Conservation (phyloP, 2,329 filamentous ascomycete species). For the Paramyrothecium roridum region DNA sequence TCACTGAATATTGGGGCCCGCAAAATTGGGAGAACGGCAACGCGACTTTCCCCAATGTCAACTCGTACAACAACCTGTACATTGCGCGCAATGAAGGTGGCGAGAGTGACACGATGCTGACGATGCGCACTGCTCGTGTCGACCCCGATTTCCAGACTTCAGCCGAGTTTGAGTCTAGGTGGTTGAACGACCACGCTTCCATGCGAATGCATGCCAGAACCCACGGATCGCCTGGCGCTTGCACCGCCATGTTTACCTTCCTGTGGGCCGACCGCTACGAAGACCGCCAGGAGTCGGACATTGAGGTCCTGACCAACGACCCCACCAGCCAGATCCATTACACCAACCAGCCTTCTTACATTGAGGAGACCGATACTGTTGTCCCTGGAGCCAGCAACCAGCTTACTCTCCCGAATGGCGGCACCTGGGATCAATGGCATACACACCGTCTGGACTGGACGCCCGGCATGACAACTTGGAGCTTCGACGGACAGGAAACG, state of each 20-base stretch:
- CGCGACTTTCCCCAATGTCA: slow-evolving; percentile 29
- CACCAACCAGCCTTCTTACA: slow-evolving; percentile 56
- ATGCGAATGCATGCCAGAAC: slow-evolving; percentile 47
- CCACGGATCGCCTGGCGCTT: slow-evolving; percentile 40
- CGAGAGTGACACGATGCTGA: slow-evolving; percentile 37
- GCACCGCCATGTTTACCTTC: slow-evolving; percentile 52
- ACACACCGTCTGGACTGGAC: slow-evolving; percentile 59
- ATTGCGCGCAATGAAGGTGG: slow-evolving; percentile 36
- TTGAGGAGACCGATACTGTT: slow-evolving; percentile 38
- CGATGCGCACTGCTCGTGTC: slow-evolving; percentile 41
- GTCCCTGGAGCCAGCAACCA: slow-evolving; percentile 37
- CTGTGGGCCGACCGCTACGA: slow-evolving; percentile 26
- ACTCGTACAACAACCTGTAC: slow-evolving; percentile 39
- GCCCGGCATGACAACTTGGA: slow-evolving; percentile 50
- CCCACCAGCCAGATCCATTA: slow-evolving; percentile 42
- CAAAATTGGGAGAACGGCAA: slow-evolving; percentile 35
- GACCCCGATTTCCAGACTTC: slow-evolving; percentile 36
- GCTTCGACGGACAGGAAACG: slow-evolving; percentile 44
- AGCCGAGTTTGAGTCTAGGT: slow-evolving; percentile 40
- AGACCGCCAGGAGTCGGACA: slow-evolving; percentile 45
- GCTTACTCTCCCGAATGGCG: slow-evolving; percentile 36
- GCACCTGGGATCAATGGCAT: slow-evolving; percentile 50
- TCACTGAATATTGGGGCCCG: slow-evolving; percentile 29
- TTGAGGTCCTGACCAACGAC: slow-evolving; percentile 47
- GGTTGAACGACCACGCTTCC: slow-evolving; percentile 21